phyloP scores from a whole-genome alignment of 2,329 filamentous ascomycete species.

The Biscogniauxia marginata region DNA sequence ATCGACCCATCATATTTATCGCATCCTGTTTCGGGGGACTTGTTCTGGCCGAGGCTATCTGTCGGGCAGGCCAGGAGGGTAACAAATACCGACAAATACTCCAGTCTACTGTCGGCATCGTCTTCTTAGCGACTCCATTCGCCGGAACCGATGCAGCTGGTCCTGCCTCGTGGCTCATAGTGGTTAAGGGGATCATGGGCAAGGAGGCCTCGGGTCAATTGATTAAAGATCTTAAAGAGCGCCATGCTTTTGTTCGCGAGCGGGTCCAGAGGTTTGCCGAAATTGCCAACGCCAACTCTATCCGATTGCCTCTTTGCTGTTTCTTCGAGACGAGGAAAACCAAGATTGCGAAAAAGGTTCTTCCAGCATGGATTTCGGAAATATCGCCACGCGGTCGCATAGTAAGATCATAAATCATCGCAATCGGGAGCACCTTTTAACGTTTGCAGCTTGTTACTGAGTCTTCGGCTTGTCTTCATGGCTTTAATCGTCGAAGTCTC shows the following conservation, averaged over 20 bases:
- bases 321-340: too few relatives aligned
- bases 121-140: constrained; percentile 25
- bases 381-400: too few relatives aligned
- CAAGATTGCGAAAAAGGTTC: too few relatives aligned
- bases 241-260: constrained; percentile 9
- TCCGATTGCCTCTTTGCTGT: too few relatives aligned
- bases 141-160: constrained; percentile 17
- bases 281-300: too few relatives aligned
- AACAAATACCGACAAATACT: constrained; percentile 19
- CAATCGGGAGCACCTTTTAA: too few relatives aligned
- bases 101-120: constrained; percentile 16
- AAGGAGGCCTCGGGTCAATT: constrained; percentile 15
- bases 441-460: too few relatives aligned
- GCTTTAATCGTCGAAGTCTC: too few relatives aligned
- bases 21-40: constrained; percentile 24
- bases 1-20: constrained; percentile 21
- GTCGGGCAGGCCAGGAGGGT: constrained; percentile 17
- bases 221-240: constrained; percentile 12
- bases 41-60: constrained; percentile 20
- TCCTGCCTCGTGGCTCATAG: constrained; percentile 13
- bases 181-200: constrained; percentile 18
- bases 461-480: too few relatives aligned
- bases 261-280: too few relatives aligned
- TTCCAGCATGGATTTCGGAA: too few relatives aligned
- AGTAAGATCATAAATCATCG: too few relatives aligned